phyloP scores from a whole-genome alignment of 176 grass and related monocot species.

The Calamus simplicifolius region DNA sequence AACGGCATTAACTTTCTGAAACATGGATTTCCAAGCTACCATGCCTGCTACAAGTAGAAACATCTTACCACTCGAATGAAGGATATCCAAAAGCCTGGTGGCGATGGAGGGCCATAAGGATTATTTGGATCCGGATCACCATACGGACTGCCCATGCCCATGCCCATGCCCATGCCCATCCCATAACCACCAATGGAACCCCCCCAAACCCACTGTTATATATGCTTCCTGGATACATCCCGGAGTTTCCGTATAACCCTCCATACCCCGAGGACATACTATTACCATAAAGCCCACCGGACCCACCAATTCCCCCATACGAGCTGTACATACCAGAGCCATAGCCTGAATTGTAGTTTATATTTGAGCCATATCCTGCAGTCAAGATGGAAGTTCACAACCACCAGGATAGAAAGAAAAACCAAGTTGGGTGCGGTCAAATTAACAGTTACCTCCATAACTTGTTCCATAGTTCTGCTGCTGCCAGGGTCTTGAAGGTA shows the following conservation, averaged over 20 bases:
- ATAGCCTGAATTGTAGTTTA: constrained; percentile 46
- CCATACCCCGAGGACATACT: constrained; percentile 60
- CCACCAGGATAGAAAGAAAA: too few relatives aligned
- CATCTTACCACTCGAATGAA: constrained; percentile 65
- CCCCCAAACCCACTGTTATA: constrained; percentile 40
- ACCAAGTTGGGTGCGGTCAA: too few relatives aligned
- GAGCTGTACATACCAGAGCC: constrained; percentile 24
- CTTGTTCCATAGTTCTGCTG: constrained; percentile 57
- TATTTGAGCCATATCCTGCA: constrained; percentile 64
- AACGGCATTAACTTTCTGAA: too few relatives aligned
- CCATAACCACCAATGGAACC: constrained; percentile 42
- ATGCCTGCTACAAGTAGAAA: too few relatives aligned
- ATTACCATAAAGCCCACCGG: constrained; percentile 41
- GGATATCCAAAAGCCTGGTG: constrained; percentile 75
- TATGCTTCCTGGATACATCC: constrained; percentile 71
- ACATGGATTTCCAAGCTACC: too few relatives aligned
- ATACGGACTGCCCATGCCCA: constrained; percentile 58
- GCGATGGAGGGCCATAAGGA: constrained; percentile 60
- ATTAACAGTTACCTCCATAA: constrained; percentile 50
- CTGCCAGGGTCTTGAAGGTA: constrained; percentile 77
- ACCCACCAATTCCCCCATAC: constrained; percentile 47
- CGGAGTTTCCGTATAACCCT: constrained; percentile 34
- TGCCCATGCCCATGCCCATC: constrained; percentile 58
- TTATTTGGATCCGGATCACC: constrained; percentile 65
- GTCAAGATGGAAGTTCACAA: constrained; percentile 2